These are phyloP conservation scores for Fusarium sterilihyphosum DNA, from an alignment of 2,329 filamentous ascomycete species.

Conservation along the genomic window DNA sequence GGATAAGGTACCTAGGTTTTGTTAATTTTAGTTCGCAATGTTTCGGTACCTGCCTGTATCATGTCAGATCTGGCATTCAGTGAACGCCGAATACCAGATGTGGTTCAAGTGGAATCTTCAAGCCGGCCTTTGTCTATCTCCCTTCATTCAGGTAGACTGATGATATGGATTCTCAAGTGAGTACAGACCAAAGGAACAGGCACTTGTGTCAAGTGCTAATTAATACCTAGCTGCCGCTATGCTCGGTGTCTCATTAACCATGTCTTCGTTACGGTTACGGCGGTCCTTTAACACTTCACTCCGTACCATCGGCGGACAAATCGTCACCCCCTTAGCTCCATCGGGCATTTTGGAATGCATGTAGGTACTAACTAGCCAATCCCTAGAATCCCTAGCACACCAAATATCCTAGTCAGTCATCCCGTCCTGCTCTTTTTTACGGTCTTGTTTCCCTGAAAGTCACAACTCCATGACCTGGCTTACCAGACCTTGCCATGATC, in stretches of 20 bases:
- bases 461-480: slow-evolving; percentile 2
- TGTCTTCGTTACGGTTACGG: background rate
- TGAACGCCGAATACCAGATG: background rate
- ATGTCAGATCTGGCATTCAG: background rate
- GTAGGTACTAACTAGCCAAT: background rate
- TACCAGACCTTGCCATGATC: slow-evolving; percentile 19
- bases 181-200: background rate
- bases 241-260: background rate
- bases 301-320: background rate
- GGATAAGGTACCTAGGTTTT: background rate
- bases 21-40: background rate
- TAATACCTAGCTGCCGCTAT: background rate
- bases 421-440: background rate
- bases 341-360: background rate
- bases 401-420: background rate
- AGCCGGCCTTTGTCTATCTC: background rate
- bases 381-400: background rate
- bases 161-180: background rate
- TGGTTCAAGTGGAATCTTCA: background rate
- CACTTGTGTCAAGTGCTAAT: background rate
- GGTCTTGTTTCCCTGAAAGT: slow-evolving; percentile 7
- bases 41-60: background rate
- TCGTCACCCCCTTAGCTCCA: background rate
- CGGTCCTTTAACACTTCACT: background rate
- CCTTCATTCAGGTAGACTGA: background rate